phyloP scores from a whole-genome alignment of 2,329 filamentous ascomycete species.

The Chaetomium globosum region DNA sequence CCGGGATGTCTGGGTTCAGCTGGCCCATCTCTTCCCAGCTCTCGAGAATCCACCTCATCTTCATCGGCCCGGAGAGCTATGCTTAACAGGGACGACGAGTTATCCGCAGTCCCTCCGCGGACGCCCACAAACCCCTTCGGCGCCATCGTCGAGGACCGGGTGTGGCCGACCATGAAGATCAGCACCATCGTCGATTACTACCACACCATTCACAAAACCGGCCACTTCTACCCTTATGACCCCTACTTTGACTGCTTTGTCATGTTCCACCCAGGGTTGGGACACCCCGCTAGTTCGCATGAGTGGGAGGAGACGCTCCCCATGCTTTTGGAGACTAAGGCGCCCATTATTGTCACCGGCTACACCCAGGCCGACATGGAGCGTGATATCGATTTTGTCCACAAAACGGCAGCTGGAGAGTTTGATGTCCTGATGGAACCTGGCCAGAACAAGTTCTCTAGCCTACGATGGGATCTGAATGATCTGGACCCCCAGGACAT shows the following conservation, averaged over 20 bases:
- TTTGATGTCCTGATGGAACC: constrained; percentile 91
- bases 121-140: constrained; percentile 89
- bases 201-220: constrained; percentile 89
- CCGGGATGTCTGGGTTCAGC: constrained; percentile 88
- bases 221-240: constrained; percentile 90
- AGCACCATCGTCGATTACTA: constrained; percentile 98
- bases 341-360: constrained; percentile 90
- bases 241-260: constrained; percentile 98
- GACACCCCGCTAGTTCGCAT: constrained; percentile 87
- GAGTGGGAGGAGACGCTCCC: constrained; percentile 94
- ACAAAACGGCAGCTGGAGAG: constrained; percentile 81
- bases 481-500: constrained; percentile 93
- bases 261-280: constrained; percentile 93
- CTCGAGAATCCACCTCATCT: constrained; percentile 84
- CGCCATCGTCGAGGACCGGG: constrained; percentile 87
- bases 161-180: constrained; percentile 90
- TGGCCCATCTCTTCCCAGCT: constrained; percentile 95
- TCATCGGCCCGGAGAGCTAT: constrained; percentile 96
- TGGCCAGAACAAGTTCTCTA: constrained; percentile 91
- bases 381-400: constrained; percentile 86
- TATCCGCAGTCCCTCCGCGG: constrained; percentile 83
- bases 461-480: constrained; percentile 94
- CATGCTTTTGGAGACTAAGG: constrained; percentile 88
- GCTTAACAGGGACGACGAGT: constrained; percentile 89
- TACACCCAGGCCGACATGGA: constrained; percentile 97